These are phyloP conservation scores for Solanum hybrid DNA, from an alignment of 305 asterid genomes.

Conservation along the genomic window DNA sequence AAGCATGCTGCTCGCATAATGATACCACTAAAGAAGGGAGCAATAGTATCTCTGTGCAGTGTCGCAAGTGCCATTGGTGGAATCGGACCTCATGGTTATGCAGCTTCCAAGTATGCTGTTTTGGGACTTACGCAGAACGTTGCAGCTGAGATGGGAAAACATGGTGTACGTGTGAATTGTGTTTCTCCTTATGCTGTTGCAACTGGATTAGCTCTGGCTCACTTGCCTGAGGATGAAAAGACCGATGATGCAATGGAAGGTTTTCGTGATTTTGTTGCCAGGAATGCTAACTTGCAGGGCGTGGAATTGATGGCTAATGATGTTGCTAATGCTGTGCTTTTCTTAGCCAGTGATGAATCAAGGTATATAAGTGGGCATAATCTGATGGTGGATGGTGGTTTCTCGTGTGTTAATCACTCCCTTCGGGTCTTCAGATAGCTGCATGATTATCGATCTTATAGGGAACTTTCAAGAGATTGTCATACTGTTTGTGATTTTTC, in stretches of 20 bases:
- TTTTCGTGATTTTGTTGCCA: conserved; percentile 43
- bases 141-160: conserved; percentile 86
- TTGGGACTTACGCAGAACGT: conserved; percentile 73
- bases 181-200: conserved; percentile 81
- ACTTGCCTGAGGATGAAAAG: conserved; percentile 68
- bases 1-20: conserved; percentile 86
- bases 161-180: conserved; percentile 76
- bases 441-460: conserved; percentile 11
- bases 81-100: conserved; percentile 60
- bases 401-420: conserved; percentile 52
- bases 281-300: conserved; percentile 73
- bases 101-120: conserved; percentile 86
- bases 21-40: conserved; percentile 74
- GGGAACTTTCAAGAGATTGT: background rate
- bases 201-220: conserved; percentile 55
- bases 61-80: conserved; percentile 53
- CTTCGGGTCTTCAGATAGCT: conserved; percentile 48
- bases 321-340: conserved; percentile 71
- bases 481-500: background rate
- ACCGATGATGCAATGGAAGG: conserved; percentile 58
- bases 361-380: conserved; percentile 74
- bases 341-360: conserved; percentile 84
- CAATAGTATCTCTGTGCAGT: conserved; percentile 64
- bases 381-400: conserved; percentile 88
- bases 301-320: conserved; percentile 55